Evolutionary conservation across 176 grass and related monocot species (phyloP).

Genomic region (Hordeum marinum): DNA sequence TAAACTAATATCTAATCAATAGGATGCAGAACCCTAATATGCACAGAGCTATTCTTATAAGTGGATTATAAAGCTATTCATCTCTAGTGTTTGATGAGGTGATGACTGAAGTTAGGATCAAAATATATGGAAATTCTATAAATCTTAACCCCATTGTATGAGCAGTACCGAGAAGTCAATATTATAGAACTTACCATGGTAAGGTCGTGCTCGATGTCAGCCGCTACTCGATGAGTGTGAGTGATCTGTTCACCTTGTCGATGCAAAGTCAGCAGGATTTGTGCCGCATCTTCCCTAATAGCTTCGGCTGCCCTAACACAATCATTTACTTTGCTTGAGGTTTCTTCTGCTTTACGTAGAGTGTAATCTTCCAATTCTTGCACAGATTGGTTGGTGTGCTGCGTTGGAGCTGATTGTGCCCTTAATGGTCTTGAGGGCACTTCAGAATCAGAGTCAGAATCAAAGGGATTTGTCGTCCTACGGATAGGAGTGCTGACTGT

Average conservation of each 20-base stretch:
- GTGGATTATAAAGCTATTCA: neutral
- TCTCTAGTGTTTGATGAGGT: slow-evolving; percentile 6
- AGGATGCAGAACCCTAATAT: neutral
- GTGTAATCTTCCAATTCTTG: slow-evolving; percentile 78
- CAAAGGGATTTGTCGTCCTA: slow-evolving; percentile 54
- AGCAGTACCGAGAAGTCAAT: neutral
- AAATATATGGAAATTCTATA: neutral
- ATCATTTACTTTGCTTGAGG: slow-evolving; percentile 69
- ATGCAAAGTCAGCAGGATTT: slow-evolving; percentile 67
- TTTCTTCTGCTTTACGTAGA: slow-evolving; percentile 55
- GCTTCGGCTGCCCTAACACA: slow-evolving; percentile 81
- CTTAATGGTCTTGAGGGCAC: slow-evolving; percentile 39
- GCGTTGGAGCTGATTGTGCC: slow-evolving; percentile 41
- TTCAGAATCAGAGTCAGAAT: slow-evolving; percentile 75
- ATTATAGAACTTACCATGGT: slow-evolving; percentile 55
- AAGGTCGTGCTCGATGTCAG: slow-evolving; percentile 84
- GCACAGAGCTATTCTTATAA: neutral
- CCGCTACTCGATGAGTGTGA: slow-evolving; percentile 57
- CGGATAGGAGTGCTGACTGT: slow-evolving; percentile 41
- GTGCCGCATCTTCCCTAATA: slow-evolving; percentile 84
- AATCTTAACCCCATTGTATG: neutral
- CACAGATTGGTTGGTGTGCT: slow-evolving; percentile 43
- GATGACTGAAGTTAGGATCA: slow-evolving; percentile 8
- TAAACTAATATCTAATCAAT: neutral
- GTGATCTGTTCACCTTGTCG: slow-evolving; percentile 89